These are phyloP conservation scores for Nicotiana tomentosiformis DNA, from an alignment of 257 asterid genomes.

Conservation along the genomic window DNA sequence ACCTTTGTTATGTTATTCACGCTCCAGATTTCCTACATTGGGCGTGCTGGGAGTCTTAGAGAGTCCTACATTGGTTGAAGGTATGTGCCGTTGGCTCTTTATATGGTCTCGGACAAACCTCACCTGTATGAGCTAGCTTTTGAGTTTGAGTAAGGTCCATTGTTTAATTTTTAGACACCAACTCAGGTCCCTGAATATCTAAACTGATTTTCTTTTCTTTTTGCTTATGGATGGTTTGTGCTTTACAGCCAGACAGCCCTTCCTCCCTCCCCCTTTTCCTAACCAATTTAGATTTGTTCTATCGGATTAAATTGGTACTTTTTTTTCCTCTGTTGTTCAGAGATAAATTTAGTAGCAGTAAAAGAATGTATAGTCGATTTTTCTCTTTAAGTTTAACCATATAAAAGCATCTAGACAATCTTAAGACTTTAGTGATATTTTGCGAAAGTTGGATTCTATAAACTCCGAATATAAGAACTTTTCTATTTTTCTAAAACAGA, in stretches of 20 bases:
- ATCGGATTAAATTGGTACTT: neutral
- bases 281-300: neutral
- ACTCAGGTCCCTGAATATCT: no score
- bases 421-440: neutral
- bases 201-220: neutral
- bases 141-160: neutral
- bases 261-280: neutral
- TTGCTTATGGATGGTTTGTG: neutral
- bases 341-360: neutral
- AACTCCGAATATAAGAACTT: neutral
- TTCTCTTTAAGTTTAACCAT: neutral
- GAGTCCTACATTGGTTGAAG: neutral
- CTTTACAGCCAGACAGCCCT: neutral
- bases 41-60: neutral
- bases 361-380: neutral
- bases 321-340: neutral
- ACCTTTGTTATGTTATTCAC: no score
- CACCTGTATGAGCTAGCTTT: neutral
- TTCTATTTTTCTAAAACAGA: neutral
- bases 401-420: neutral
- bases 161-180: neutral
- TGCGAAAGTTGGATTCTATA: neutral
- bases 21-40: no score
- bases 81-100: neutral
- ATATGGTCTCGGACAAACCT: neutral